A percentile compares a stretch with the other conserved stretches of the same genome.
phyloP scores from a whole-genome alignment of 768 basidiomycete genomes.

The Mycena polygramma region DNA sequence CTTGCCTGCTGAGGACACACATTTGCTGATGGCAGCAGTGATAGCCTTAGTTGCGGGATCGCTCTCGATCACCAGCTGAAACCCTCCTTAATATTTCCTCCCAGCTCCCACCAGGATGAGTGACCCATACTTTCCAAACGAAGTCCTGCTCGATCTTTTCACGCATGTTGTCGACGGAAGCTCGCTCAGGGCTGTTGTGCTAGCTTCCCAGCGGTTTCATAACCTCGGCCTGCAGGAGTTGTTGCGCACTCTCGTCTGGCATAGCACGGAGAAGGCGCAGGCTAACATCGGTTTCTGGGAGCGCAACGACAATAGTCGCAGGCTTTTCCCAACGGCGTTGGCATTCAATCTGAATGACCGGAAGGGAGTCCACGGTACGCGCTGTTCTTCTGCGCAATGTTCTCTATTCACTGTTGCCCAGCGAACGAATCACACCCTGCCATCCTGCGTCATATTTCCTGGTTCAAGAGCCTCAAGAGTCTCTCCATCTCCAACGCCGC shows the following conservation, averaged over 20 bases:
- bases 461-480: slow-evolving; percentile 2
- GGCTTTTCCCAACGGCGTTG: background rate
- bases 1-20: too few relatives aligned
- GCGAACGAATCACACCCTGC: background rate
- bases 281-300: slow-evolving; percentile 7
- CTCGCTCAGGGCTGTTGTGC: slow-evolving; percentile 4
- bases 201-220: slow-evolving; percentile 5
- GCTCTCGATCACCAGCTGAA: too few relatives aligned
- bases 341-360: background rate
- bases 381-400: background rate
- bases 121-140: slow-evolving; percentile 1
- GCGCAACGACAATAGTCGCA: background rate
- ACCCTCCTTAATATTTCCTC: too few relatives aligned
- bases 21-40: too few relatives aligned
- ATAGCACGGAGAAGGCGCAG: background rate
- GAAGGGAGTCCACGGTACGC: too few relatives aligned
- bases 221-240: slow-evolving; percentile 14
- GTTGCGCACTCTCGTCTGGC: slow-evolving; percentile 7
- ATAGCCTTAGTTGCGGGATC: too few relatives aligned
- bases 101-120: background rate
- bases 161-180: background rate
- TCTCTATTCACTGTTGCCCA: background rate
- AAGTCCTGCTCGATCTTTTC: slow-evolving; percentile 14
- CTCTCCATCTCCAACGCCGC: background rate
- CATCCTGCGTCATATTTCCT: background rate